A percentile compares a stretch with the other conserved stretches of the same genome.
These are phyloP conservation scores for Komagataea norvegica DNA, from an alignment of 1,139 yeast species.

Conservation along the genomic window DNA sequence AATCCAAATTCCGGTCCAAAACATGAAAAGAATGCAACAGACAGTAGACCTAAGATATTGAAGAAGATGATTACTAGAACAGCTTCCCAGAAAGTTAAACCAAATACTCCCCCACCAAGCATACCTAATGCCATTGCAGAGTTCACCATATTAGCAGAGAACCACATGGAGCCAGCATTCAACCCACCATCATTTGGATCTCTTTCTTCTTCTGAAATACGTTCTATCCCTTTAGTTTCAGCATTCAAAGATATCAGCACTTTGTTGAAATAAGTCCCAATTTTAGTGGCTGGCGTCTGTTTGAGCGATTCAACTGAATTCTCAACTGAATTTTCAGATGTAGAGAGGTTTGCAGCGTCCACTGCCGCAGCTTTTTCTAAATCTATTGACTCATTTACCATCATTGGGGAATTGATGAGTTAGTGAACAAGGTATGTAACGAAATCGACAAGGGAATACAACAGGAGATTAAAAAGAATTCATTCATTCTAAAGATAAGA, in stretches of 20 bases:
- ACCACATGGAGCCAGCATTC: slow-evolving; percentile 86
- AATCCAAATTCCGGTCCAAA: slow-evolving; percentile 85
- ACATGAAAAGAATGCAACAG: slow-evolving; percentile 78
- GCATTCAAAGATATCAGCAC: slow-evolving; percentile 36
- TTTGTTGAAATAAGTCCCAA: slow-evolving; percentile 26
- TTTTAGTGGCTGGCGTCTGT: neutral
- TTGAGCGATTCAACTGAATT: neutral
- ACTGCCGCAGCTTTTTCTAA: slow-evolving; percentile 4
- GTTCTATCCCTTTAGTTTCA: slow-evolving; percentile 44
- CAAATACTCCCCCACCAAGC: slow-evolving; percentile 48
- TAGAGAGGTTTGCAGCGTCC: neutral
- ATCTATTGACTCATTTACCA: slow-evolving; percentile 1
- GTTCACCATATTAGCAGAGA: slow-evolving; percentile 83
- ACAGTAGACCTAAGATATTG: slow-evolving; percentile 61
- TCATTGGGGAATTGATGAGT: neutral
- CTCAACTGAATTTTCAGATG: neutral
- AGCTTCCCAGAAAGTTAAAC: slow-evolving; percentile 62
- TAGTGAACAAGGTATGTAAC: too few species aligned
- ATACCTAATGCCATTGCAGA: slow-evolving; percentile 82
- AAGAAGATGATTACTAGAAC: slow-evolving; percentile 65
- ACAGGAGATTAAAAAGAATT: too few species aligned
- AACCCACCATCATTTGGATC: slow-evolving; percentile 50
- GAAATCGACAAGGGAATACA: too few species aligned
- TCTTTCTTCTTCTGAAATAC: slow-evolving; percentile 42
- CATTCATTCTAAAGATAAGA: too few species aligned